Percentiles rank a stretch among this genome's conserved stretches.
Conservation (phyloP, 192 early-diverging fungal genomes). For the Coemansia sp. region DNA sequence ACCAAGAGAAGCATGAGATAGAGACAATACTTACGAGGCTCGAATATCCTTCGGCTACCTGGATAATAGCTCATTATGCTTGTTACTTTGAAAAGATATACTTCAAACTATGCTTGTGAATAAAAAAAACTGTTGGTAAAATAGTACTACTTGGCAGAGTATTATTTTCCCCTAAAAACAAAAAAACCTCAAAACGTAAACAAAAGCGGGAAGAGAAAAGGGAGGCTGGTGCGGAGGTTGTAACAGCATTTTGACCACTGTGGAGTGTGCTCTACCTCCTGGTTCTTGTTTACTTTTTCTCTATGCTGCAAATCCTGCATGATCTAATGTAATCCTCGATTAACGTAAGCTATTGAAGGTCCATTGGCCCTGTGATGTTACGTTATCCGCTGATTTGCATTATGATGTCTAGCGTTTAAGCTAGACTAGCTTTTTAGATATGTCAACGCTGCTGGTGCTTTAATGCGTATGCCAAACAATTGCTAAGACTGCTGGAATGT, state of each 20-base stretch:
- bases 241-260: constrained; percentile 1
- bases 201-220: constrained; percentile 5
- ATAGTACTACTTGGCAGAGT: no score
- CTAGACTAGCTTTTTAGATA: no score
- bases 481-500: no score
- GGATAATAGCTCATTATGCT: constrained; percentile 38
- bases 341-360: constrained; percentile 15
- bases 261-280: no score
- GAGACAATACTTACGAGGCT: constrained; percentile 25
- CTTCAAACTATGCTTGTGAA: no score
- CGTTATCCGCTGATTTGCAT: no score
- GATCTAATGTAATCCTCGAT: neutral
- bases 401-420: no score
- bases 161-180: no score
- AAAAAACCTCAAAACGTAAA: constrained; percentile 12
- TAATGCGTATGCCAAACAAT: no score
- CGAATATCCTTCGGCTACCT: constrained; percentile 44
- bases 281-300: constrained; percentile 15
- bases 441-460: no score
- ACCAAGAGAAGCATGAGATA: neutral
- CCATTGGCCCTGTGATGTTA: neutral
- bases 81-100: no score
- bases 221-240: neutral
- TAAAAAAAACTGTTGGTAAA: no score
- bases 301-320: neutral